phyloP scores from a whole-genome alignment of 2,329 filamentous ascomycete genomes.

The Diaporthe destruens region DNA sequence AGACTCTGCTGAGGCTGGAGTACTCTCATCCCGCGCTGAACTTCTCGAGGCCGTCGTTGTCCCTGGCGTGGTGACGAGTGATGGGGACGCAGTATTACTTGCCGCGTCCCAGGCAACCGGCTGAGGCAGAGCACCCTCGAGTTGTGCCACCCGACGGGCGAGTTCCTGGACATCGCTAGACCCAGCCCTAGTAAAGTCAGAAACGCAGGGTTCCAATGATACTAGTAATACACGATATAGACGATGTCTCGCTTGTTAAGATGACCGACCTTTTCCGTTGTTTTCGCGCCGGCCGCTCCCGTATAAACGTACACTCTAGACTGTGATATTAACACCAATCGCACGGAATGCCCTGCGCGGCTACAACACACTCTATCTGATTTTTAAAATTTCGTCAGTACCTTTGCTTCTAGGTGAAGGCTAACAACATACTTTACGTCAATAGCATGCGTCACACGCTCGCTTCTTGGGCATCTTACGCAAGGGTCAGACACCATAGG shows the following conservation, averaged over 20 bases:
- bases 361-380: constrained; percentile 11
- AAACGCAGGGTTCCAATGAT: neutral
- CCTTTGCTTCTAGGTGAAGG: neutral
- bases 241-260: rapidly evolving
- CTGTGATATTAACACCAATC: constrained; percentile 15
- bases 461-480: constrained; percentile 3
- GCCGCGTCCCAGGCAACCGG: neutral
- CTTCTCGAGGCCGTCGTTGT: neutral
- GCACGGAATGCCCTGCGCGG: neutral
- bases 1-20: neutral
- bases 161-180: constrained; percentile 4
- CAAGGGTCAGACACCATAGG: neutral
- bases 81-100: neutral
- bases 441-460: constrained; percentile 22
- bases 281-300: neutral
- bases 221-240: neutral
- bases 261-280: neutral
- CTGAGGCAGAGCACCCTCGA: constrained; percentile 6
- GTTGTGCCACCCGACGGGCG: constrained; percentile 4
- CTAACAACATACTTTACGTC: constrained; percentile 1
- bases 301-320: constrained; percentile 12
- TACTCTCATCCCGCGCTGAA: neutral
- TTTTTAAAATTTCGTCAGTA: neutral
- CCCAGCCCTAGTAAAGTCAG: neutral
- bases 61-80: neutral